Base-by-base conservation (phyloP, 2,329 filamentous ascomycete species). In the Aspergillus aculeatinus region DNA sequence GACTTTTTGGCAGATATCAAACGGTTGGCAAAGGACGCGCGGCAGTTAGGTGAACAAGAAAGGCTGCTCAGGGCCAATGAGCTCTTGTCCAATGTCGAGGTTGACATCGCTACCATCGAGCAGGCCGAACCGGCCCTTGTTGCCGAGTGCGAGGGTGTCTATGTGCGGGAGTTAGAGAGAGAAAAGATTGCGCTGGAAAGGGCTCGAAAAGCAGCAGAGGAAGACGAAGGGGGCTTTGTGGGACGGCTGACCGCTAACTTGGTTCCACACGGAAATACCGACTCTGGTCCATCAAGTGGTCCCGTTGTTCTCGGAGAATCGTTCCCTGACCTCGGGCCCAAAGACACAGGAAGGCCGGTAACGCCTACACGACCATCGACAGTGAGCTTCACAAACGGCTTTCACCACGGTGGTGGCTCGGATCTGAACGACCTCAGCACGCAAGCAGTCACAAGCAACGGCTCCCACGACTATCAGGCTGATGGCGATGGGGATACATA, bases 1-100 rank as follows among this genome's bases (percentile, higher is more conserved):
- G 94, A 97, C 72, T 99, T 97, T 72, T 78, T 96, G 54, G 87
- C 88, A 47, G 95, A 99, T 72, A 91, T 98, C 69, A 91, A 89
- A 72, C 86, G 88, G 39, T 80, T 99, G 5, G 89, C 89, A 23
- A 94, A 91, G 73, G 95, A 99, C 77, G 88, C 93, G 11, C 90
- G 88, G 72, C 88, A 87, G 11, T 85, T 88, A 60, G 91, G 89
- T n/a, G 94, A 98, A 69, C 87, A 88, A 67, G 90, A 96, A 63
- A 84, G 92, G 47, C 87, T 89, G 2, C 79, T 97, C 56, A 95
- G 93, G 74, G 93, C 92, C 1, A 96, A 96, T 61, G 95, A 99
- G 77, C 87, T 99, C 68, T 81, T 93, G 39, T 87, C 92, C 23
- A 98, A 98, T 70, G 94, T 97, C 2, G 92, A 97, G 72, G 94